Conservation (phyloP, 495 filamentous ascomycete genomes). For the Hypoxylon rickii region DNA sequence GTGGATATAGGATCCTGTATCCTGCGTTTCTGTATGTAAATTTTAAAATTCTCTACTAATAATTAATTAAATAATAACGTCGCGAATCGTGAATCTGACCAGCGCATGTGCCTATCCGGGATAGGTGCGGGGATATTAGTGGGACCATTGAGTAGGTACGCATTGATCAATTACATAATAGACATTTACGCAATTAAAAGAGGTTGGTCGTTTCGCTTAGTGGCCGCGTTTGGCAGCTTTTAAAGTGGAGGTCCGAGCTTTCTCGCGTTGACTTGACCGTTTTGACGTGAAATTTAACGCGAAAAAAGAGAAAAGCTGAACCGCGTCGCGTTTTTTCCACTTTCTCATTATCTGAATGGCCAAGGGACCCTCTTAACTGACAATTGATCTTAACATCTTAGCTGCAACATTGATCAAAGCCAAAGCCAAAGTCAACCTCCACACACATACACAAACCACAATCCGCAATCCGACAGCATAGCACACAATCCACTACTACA, state of each 20-base stretch:
- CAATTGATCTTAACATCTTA: no score
- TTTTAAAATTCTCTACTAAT: background rate
- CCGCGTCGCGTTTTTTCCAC: slow-evolving; percentile 29
- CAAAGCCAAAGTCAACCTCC: background rate
- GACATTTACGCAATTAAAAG: no score
- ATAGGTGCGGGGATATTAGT: background rate
- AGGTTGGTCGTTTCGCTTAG: background rate
- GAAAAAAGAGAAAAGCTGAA: slow-evolving; percentile 10
- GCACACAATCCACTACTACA: no score
- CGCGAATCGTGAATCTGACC: no score
- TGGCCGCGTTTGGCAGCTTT: background rate
- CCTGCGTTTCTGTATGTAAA: no score
- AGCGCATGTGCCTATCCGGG: background rate
- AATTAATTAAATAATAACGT: no score
- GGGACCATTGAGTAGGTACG: no score
- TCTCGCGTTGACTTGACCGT: slow-evolving; percentile 15
- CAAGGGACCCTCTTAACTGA: background rate
- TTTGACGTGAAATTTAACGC: slow-evolving; percentile 2
- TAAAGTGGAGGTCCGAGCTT: slow-evolving; percentile 33
- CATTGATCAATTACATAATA: no score
- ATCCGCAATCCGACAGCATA: no score
- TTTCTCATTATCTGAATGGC: slow-evolving; percentile 3
- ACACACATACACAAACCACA: no score
- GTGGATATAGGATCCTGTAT: no score
- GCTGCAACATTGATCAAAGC: no score